Evolutionary conservation across 208 protist species (phyloP), one percentile per base, ranked within the genome.

Genomic region (Blastocrithidia nonstop): DNA sequence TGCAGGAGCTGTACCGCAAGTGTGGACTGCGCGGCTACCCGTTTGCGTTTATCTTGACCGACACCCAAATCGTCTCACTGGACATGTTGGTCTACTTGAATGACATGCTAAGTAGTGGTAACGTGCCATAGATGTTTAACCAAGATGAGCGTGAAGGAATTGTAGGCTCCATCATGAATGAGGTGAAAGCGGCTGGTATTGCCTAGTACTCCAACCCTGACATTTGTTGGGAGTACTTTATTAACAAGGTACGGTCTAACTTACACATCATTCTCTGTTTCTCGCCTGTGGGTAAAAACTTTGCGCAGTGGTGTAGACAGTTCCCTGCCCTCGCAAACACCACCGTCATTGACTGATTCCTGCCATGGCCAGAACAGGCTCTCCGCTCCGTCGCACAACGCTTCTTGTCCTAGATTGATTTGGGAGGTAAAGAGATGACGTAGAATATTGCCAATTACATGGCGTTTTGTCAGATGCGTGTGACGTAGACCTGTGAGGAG

Each of bases 261-360:
- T 69, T 98, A 41, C 96, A 98, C 76, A 81, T 98, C 36, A 82
- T 98, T 37, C 70, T 98, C 11, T 97, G 95, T 68, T 97, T 98
- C 76, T 98, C 95, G 17, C 97, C 97, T 4, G 95, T 98, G 35
- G 92, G 96, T 54, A 96, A 98, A 54, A 86, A 95, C 58, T 98
- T 99, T 57, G 82, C 95, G 20, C 45, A 76, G 31, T 96, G 97
- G 75, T 96, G 88, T 55, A 76, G 96, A 31, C 89, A 98, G 71
- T 99, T 99, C 88, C 97, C 97, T 24, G 94, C 95, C n/a, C 60
- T 99, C 8, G 85, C 96, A 22, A 98, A 95, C 66, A 97, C 89
- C 21, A 98, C 95, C 16, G 82, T 94, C 26, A 98, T 98, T 64
- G 96, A 99, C 80, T 99, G 96, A 96, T 99, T 99, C 81, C 88